phyloP scores from a whole-genome alignment of 2,329 filamentous ascomycete genomes.

The Fusarium veterinarium region DNA sequence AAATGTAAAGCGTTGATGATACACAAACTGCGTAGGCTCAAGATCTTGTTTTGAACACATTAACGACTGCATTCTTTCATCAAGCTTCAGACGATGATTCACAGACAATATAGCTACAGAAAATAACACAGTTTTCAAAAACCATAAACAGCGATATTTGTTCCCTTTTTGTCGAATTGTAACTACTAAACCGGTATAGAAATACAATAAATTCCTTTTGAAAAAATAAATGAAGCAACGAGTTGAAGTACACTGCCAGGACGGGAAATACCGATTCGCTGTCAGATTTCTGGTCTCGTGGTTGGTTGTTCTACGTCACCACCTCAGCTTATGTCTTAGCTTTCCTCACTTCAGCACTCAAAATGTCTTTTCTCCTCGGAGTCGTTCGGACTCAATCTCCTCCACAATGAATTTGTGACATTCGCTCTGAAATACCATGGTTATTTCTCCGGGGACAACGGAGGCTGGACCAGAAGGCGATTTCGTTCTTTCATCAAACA shows the following conservation, averaged over 20 bases:
- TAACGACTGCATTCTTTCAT: too few relatives aligned
- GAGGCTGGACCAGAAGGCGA: not conserved
- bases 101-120: not conserved
- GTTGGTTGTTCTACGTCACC: not conserved
- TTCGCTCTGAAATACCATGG: not conserved
- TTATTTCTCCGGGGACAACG: rapidly evolving
- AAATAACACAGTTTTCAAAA: not conserved
- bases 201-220: not conserved
- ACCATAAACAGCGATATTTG: not conserved
- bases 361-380: not conserved
- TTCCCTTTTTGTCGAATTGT: not conserved
- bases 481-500: not conserved
- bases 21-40: rapidly evolving
- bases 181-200: not conserved
- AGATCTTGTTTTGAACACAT: too few relatives aligned
- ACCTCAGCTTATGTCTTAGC: conserved; percentile 13
- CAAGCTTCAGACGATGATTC: too few relatives aligned
- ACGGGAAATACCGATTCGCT: not conserved
- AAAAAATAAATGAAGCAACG: not conserved
- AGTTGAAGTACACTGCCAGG: too few relatives aligned
- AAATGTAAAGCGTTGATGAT: not conserved
- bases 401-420: not conserved
- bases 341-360: too few relatives aligned
- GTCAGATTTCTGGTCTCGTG: not conserved
- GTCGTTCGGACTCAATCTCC: not conserved